Evolutionary conservation across 352 stramenopile genomes (phyloP).

Genomic region (Globisporangium viniferum): DNA sequence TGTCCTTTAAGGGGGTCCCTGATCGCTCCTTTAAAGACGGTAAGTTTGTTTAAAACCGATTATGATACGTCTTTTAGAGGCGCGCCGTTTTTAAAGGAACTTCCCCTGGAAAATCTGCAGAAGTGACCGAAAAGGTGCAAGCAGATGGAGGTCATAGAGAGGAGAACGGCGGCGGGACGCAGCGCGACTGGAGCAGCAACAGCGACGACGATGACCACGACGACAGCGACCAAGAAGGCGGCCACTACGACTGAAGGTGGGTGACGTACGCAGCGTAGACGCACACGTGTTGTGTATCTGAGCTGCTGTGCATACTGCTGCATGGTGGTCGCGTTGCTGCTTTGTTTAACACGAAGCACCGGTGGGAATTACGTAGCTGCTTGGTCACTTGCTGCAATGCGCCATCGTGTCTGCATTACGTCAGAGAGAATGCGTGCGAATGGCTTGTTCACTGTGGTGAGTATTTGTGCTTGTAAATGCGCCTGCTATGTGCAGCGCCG

Average conservation of each 20-base stretch:
- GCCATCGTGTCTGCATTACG: not conserved
- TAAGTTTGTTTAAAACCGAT: too few species aligned
- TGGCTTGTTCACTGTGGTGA: not conserved
- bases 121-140: conserved; percentile 6
- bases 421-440: not conserved
- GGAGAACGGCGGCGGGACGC: not conserved
- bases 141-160: not conserved
- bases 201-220: not conserved
- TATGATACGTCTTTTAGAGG: too few species aligned
- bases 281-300: not conserved
- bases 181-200: not conserved
- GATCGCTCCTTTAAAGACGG: too few species aligned
- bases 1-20: too few species aligned
- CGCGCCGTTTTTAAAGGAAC: too few species aligned
- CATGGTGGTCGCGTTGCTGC: not conserved
- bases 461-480: not conserved
- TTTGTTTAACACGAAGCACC: not conserved
- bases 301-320: not conserved
- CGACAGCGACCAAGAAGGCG: conserved; percentile 2
- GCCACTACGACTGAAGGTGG: not conserved
- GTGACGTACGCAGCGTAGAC: too few species aligned
- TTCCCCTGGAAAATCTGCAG: too few species aligned
- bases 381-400: not conserved
- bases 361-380: conserved; percentile 2
- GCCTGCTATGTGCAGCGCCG: conserved; percentile 28